Evolutionary conservation across 257 asterid genomes (phyloP).

Genomic region (Solanum chilense): DNA sequence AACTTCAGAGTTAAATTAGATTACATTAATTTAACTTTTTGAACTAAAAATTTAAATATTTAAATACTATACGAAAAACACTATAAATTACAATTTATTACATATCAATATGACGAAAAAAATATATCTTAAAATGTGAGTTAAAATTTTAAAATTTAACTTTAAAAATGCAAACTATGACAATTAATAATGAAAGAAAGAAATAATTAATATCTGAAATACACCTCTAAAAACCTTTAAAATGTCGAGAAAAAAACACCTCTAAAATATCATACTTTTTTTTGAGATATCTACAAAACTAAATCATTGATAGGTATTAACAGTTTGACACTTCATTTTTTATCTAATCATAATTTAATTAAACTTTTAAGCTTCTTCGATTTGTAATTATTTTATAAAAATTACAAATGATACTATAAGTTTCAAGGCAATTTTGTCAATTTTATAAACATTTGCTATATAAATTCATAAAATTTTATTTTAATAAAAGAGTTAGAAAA

Average conservation of each 20-base stretch:
- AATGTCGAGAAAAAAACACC: not conserved
- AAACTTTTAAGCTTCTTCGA: not conserved
- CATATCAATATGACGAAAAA: too few species aligned
- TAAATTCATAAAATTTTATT: too few species aligned
- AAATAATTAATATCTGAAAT: not conserved
- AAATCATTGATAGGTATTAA: not conserved
- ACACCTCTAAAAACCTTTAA: not conserved
- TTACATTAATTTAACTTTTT: too few species aligned
- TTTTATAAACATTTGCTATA: not conserved
- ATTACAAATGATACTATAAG: too few species aligned
- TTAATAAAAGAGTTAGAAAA: not conserved
- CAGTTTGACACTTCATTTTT: not conserved
- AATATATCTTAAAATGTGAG: too few species aligned
- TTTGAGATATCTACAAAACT: not conserved
- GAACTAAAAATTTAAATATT: too few species aligned
- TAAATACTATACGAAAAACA: accelerated
- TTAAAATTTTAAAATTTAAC: too few species aligned
- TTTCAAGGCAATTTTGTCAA: not conserved
- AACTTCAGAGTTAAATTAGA: too few species aligned
- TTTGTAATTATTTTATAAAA: too few species aligned
- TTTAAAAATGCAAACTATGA: too few species aligned
- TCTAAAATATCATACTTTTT: not conserved
- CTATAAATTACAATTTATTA: too few species aligned
- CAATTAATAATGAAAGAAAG: too few species aligned
- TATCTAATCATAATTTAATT: not conserved